Evolutionary conservation across 768 basidiomycete species (phyloP).

Genomic region (Boletus pseudo-olivaceus): DNA sequence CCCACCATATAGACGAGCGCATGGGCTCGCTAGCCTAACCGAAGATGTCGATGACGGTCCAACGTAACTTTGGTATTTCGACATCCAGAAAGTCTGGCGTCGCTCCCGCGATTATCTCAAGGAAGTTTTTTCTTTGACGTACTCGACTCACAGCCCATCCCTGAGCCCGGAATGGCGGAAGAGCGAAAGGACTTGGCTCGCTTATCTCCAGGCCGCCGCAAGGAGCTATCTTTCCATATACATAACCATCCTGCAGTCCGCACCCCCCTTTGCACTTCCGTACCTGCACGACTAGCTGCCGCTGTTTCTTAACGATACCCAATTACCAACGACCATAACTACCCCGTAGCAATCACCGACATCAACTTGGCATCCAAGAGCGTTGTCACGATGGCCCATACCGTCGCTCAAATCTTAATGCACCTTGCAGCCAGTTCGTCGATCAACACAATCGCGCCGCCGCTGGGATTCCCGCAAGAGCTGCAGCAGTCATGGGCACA

Average conservation of each 20-base stretch:
- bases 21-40: neutral
- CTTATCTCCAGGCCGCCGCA: neutral
- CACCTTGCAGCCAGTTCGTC: neutral
- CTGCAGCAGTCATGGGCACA: constrained; percentile 45
- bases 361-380: neutral
- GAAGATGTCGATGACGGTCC: neutral
- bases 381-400: neutral
- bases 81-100: neutral
- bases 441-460: constrained; percentile 5
- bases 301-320: neutral
- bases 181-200: neutral
- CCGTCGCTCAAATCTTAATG: neutral
- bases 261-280: neutral
- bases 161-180: neutral
- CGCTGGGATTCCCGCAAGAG: constrained; percentile 4
- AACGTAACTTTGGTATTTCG: neutral
- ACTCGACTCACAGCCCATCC: neutral
- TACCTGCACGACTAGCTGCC: neutral
- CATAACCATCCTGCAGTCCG: neutral
- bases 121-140: neutral
- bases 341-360: too few species aligned
- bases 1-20: neutral
- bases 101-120: neutral
- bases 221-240: neutral
- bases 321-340: neutral